Percentiles rank a stretch among this genome's conserved stretches.
These are phyloP conservation scores for Taxillus chinensis DNA, from an alignment of 164 flowering plant genomes.

Conservation along the genomic window DNA sequence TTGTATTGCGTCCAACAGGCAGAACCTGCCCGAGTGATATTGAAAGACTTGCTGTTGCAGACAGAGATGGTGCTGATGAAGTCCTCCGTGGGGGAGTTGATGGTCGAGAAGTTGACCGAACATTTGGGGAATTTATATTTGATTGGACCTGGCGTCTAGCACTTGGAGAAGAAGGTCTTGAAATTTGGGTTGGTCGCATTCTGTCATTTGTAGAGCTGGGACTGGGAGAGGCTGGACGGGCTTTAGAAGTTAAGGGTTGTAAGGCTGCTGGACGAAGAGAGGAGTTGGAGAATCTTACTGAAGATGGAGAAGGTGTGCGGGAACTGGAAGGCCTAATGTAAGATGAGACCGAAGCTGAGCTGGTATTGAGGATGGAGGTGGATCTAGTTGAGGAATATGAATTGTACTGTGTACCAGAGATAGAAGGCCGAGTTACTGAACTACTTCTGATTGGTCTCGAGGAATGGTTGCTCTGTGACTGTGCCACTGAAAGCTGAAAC, in stretches of 20 bases:
- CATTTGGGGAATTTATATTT: constrained; percentile 32
- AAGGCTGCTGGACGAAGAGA: constrained; percentile 41
- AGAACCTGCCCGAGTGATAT: constrained; percentile 41
- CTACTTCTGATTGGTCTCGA: constrained; percentile 69
- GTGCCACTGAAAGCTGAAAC: constrained; percentile 71
- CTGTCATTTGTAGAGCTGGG: constrained; percentile 36
- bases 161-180: constrained; percentile 85
- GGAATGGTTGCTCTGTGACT: constrained; percentile 48
- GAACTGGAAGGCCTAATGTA: constrained; percentile 81
- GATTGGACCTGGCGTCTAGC: constrained; percentile 55
- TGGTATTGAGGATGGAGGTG: constrained; percentile 65
- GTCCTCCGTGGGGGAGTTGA: constrained; percentile 81
- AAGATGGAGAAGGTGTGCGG: constrained; percentile 43
- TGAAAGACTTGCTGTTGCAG: constrained; percentile 19
- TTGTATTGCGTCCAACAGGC: constrained; percentile 40
- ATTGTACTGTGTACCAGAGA: constrained; percentile 40
- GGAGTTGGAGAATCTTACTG: constrained; percentile 62
- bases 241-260: constrained; percentile 41
- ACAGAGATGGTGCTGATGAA: constrained; percentile 29
- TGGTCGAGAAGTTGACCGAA: constrained; percentile 61
- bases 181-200: constrained; percentile 37
- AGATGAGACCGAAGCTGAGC: constrained; percentile 86
- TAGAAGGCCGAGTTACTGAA: constrained; percentile 75
- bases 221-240: constrained; percentile 30
- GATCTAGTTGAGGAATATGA: constrained; percentile 48